Percentiles rank a stretch among this genome's conserved stretches.
Evolutionary conservation across 768 basidiomycete genomes (phyloP).

Genomic region (Pisolithus microcarpus): DNA sequence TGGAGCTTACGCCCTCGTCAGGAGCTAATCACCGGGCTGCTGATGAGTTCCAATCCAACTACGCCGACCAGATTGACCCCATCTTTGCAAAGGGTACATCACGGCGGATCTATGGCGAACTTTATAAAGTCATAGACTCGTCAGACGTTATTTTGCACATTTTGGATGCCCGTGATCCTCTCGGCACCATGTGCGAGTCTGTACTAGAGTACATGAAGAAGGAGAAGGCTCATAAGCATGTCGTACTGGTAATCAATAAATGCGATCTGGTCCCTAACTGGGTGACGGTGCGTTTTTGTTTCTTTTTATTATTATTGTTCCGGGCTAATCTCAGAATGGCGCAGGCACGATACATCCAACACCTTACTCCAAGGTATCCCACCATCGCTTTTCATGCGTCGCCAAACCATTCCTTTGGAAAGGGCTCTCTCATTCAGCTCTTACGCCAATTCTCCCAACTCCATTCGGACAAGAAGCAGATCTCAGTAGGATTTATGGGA

Average conservation of each 20-base stretch:
- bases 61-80: slow-evolving; percentile 80
- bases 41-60: slow-evolving; percentile 46
- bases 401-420: slow-evolving; percentile 97
- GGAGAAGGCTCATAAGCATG: slow-evolving; percentile 96
- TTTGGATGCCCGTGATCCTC: slow-evolving; percentile 89
- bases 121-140: slow-evolving; percentile 99
- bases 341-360: slow-evolving; percentile 92
- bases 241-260: slow-evolving; percentile 96
- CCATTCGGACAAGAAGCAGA: slow-evolving; percentile 98
- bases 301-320: neutral
- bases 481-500: slow-evolving; percentile 95
- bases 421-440: slow-evolving; percentile 95
- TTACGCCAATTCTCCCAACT: slow-evolving; percentile 94
- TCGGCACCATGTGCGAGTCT: slow-evolving; percentile 92
- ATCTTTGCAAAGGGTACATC: slow-evolving; percentile 96
- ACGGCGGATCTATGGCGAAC: slow-evolving; percentile 90
- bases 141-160: slow-evolving; percentile 95
- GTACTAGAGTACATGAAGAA: slow-evolving; percentile 90
- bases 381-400: slow-evolving; percentile 99
- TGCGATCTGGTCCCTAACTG: slow-evolving; percentile 98
- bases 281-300: slow-evolving; percentile 73
- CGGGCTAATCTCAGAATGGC: neutral
- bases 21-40: slow-evolving; percentile 7
- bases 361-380: slow-evolving; percentile 89
- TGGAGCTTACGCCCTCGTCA: slow-evolving; percentile 2